Evolutionary conservation across 495 filamentous ascomycete species (phyloP).

Genomic region (Cercophora sp.): DNA sequence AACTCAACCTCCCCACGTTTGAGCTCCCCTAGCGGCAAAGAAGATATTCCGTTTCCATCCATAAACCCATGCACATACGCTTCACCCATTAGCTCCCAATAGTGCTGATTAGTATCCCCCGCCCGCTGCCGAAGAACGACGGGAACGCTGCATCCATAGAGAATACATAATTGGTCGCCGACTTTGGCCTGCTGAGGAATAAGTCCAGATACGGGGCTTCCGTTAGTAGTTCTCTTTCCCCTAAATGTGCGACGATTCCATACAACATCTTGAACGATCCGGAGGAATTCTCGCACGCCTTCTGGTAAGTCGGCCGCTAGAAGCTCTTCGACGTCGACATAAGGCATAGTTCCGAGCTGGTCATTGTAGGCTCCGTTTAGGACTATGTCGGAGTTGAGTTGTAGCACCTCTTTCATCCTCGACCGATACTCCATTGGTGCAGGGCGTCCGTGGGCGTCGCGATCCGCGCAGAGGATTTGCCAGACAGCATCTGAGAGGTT

Average conservation of each 20-base stretch:
- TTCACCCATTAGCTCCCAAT: not conserved
- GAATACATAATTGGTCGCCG: not conserved
- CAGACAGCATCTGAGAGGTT: not conserved
- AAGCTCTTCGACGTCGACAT: not conserved
- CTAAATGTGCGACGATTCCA: not conserved
- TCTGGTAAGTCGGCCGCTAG: not conserved
- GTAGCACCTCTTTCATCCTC: not conserved
- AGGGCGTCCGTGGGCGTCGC: not conserved
- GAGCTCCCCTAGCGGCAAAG: no score
- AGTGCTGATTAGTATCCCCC: not conserved
- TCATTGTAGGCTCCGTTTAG: not conserved
- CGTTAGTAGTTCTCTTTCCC: not conserved
- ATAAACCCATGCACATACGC: not conserved
- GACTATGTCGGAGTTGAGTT: not conserved
- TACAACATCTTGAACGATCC: not conserved
- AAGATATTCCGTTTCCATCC: no score
- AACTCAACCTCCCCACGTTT: no score
- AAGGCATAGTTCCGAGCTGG: not conserved
- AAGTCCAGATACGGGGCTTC: not conserved
- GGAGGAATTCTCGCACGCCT: not conserved
- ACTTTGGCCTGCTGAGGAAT: not conserved
- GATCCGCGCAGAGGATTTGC: not conserved
- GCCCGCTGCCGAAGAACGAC: not conserved
- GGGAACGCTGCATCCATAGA: not conserved
- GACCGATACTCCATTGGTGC: not conserved